These are phyloP conservation scores for Hsuehochloa calcarea DNA, from an alignment of 176 grass and related monocot species.

Conservation along the genomic window DNA sequence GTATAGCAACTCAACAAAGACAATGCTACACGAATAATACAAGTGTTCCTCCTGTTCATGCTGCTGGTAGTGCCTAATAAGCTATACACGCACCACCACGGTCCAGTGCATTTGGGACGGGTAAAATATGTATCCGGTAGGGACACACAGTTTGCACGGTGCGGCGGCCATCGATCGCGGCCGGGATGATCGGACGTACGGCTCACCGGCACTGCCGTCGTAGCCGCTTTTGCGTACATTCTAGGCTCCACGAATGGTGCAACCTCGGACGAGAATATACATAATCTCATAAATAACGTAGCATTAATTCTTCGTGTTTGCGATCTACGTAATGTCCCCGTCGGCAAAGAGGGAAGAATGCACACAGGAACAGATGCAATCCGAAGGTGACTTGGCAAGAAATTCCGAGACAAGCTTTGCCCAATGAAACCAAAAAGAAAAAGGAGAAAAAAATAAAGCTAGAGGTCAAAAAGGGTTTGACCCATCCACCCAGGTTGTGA, in stretches of 20 bases:
- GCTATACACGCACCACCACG: slow-evolving; percentile 12
- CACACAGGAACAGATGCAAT: not conserved
- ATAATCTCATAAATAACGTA: not conserved
- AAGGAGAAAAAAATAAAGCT: not conserved
- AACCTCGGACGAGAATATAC: not conserved
- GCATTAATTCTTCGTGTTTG: not conserved
- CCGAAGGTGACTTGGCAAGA: not conserved
- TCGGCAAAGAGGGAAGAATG: slow-evolving; percentile 10
- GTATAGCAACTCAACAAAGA: not conserved
- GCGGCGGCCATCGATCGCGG: slow-evolving; percentile 28
- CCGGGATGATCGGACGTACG: not conserved
- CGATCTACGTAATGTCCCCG: slow-evolving; percentile 9
- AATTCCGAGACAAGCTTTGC: not conserved
- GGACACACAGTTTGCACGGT: not conserved
- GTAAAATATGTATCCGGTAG: not conserved
- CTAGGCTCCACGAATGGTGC: not conserved
- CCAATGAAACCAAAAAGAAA: not conserved
- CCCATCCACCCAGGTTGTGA: slow-evolving; percentile 43
- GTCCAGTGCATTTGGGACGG: not conserved
- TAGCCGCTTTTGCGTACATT: not conserved
- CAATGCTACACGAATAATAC: not conserved
- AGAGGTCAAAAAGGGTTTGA: slow-evolving; percentile 34
- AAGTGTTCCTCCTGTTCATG: not conserved
- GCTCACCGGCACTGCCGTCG: not conserved
- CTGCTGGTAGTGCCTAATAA: slow-evolving; percentile 27